Evolutionary conservation across 306 rosid genomes (phyloP).

Genomic region (Vigna angularis): DNA sequence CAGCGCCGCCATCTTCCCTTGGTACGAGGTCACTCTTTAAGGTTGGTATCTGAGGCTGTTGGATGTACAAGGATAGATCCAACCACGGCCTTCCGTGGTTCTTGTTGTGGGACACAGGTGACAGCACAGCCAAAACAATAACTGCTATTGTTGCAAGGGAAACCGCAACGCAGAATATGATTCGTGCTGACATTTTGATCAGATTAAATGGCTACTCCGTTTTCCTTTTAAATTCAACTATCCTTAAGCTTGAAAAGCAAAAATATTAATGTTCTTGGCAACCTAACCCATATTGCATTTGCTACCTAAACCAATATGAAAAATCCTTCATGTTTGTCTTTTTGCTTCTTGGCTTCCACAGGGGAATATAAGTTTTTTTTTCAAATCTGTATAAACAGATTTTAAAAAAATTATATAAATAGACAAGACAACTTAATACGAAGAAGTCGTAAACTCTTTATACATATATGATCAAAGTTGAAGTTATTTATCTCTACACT

Average conservation of each 20-base stretch:
- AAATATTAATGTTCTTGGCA: slow-evolving; percentile 33
- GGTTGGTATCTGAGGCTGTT: slow-evolving; percentile 56
- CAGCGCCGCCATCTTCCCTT: slow-evolving; percentile 52
- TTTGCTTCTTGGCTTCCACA: not conserved
- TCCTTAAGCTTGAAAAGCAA: no score
- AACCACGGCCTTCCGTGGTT: slow-evolving; percentile 56
- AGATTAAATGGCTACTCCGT: slow-evolving; percentile 1
- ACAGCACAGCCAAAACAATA: slow-evolving; percentile 67
- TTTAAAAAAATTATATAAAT: no score
- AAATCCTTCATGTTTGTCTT: slow-evolving; percentile 10
- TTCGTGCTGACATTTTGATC: slow-evolving; percentile 54
- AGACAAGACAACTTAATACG: no score
- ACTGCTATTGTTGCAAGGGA: slow-evolving; percentile 66
- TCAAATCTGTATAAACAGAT: no score
- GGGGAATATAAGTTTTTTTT: slow-evolving; percentile 12
- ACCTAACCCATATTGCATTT: slow-evolving; percentile 51
- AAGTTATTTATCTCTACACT: no score
- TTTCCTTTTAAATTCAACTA: not conserved
- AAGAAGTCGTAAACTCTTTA: no score
- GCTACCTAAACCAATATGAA: slow-evolving; percentile 45
- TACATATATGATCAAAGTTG: no score
- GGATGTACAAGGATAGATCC: slow-evolving; percentile 80
- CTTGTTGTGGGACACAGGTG: slow-evolving; percentile 62
- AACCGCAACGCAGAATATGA: slow-evolving; percentile 66
- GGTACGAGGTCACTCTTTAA: slow-evolving; percentile 36